Base-by-base conservation (phyloP, 192 early-diverging fungal species). In the Entrophospora sp. region DNA sequence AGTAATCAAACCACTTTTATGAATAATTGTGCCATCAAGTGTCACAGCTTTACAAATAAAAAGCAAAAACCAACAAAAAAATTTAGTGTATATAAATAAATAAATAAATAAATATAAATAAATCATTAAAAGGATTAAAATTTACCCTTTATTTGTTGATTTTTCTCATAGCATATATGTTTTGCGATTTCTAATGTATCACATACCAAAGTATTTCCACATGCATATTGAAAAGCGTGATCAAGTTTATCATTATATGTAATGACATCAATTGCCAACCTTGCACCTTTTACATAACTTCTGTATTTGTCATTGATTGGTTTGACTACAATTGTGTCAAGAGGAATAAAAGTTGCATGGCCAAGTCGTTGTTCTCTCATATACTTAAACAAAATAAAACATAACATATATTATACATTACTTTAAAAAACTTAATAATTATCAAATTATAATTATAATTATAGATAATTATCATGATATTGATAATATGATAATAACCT, bases 1-100 rank as follows among this genome's bases (percentile, higher is more conserved):
- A 3, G 96, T 98, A 45, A 99, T 98, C 70, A 97, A 76, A 30
- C 97, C 97, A 53, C 85, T 94, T 66, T 92, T 94, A 75, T 98
- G 95, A 68, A 99, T 91, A 22, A 98, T 82, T 1, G 87, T 89
- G 30, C 96, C 96, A 69, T 98, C 96, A 69, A 98, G 77, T 1
- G 91, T 87, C 4, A 98, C 94, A 38, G 90, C 87, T 83, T 85
- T 5, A 96, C 91, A 34, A 88, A 84, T 81, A 64, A 34, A 51
- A 10, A 53, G n/a, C n/a, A n/a, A n/a, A n/a, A n/a, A n/a, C n/a
- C n/a, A n/a, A n/a, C n/a, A n/a, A n/a, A n/a, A n/a, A n/a, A n/a
- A n/a, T n/a, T n/a, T n/a, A n/a, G n/a, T n/a, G n/a, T n/a, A n/a
- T n/a, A n/a, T n/a, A n/a, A n/a, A n/a, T n/a, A n/a, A n/a, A n/a